These are phyloP conservation scores for Malus sylvestris DNA, from an alignment of 306 rosid species.

Conservation along the genomic window DNA sequence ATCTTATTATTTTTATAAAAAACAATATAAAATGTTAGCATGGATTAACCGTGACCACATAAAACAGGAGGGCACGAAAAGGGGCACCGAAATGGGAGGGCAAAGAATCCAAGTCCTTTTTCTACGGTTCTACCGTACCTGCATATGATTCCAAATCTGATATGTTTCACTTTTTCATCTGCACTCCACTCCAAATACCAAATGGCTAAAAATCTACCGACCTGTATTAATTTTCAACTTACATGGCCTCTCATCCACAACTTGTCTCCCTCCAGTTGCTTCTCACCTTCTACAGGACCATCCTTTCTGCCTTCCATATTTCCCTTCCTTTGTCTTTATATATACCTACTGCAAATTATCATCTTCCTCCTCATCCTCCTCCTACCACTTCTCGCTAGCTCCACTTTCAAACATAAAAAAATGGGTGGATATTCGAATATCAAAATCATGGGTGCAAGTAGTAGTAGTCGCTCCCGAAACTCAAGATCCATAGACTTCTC, in stretches of 20 bases:
- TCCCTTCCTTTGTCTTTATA: background rate
- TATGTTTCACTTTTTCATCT: background rate
- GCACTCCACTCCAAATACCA: background rate
- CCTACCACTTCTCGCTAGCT: background rate
- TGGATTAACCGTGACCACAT: too few relatives aligned
- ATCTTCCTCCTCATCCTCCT: background rate
- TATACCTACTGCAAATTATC: background rate
- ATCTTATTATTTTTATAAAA: too few relatives aligned
- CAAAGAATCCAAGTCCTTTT: background rate
- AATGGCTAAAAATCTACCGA: background rate
- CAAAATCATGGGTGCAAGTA: background rate
- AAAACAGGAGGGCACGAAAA: too few relatives aligned
- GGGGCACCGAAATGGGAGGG: too few relatives aligned
- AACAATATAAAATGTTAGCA: too few relatives aligned
- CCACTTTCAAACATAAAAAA: background rate
- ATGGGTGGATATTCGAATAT: constrained; percentile 58
- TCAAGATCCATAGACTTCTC: constrained; percentile 56
- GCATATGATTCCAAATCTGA: background rate
- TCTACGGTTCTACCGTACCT: background rate
- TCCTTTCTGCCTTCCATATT: background rate
- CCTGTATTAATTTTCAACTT: background rate
- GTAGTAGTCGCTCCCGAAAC: constrained; percentile 10
- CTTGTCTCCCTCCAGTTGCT: background rate
- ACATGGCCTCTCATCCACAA: background rate
- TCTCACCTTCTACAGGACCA: background rate